Base-by-base conservation (phyloP, 352 stramenopile genomes). In the Globisporangium nagaii region DNA sequence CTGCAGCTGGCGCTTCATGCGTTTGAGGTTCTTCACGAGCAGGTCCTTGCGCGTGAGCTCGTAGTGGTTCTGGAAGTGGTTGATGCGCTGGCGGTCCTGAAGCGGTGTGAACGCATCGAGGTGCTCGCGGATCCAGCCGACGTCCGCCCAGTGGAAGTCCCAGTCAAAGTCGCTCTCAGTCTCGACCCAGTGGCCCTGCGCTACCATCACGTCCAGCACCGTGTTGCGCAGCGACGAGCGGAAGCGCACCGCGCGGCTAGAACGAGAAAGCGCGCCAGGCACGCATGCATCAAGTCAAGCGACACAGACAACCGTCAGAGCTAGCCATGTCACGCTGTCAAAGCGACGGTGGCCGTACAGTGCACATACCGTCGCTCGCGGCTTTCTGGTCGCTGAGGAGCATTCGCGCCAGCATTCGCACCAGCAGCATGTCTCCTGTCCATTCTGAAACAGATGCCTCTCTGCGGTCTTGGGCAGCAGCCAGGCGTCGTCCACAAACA, bases 1-100 rank as follows among this genome's bases (percentile, higher is more conserved):
- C 59, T 94, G 69, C 5, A 96, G 71, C 58, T 93, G 76, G 46
- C 77, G 72, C 60, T 91, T 91, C 59, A 88, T 88, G 42, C 88
- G 77, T 70, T 97, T 97, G 46, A 97, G 69, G 60, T 97, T 97
- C 66, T 97, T 95, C 19, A 93, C 74, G 17, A 95, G 58, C 32
- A 95, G 53, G 46, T 96, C 86, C 54, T 97, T 97, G 17, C 89
- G 69, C 24, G 85, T 96, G 53, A 97, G 80, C 62, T 97, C 90
- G 53, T 96, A 96, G 63, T 96, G 86, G 66, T 97, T 97, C 46
- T 90, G 84, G 65, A 97, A 97, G 58, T 97, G 90, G 71, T 96
- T 97, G 25, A 97, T 70, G 11, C 82, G 66, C 72, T 76, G 76
- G 37, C 86, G 71, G 50, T 86, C 77, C 48, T 84, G 68, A 56